Evolutionary conservation across 78 protist genomes (phyloP).

Genomic region (Tieghemostelium lacteum): DNA sequence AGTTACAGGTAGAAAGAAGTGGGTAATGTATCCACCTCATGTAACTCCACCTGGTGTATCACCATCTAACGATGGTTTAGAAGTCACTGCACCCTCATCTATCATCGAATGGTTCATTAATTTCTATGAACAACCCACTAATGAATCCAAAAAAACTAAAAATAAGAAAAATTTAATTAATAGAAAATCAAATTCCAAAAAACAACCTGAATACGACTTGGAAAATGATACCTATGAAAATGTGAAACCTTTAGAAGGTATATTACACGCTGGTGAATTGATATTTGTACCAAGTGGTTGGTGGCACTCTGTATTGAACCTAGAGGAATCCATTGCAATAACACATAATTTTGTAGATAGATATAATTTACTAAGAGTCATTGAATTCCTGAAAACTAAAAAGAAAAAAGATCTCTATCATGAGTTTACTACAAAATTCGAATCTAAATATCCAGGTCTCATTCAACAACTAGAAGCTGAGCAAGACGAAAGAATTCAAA

Average conservation of each 20-base stretch:
- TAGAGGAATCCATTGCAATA: conserved; percentile 87
- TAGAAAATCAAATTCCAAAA: neutral
- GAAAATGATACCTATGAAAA: conserved; percentile 21
- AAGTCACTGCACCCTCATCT: conserved; percentile 73
- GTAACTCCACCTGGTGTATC: conserved; percentile 83
- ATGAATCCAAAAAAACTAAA: neutral
- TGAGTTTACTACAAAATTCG: conserved; percentile 1
- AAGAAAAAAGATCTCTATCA: conserved; percentile 48
- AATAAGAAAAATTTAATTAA: neutral
- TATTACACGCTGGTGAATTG: conserved; percentile 81
- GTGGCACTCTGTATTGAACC: conserved; percentile 89
- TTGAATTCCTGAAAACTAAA: conserved; percentile 55
- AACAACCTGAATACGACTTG: neutral
- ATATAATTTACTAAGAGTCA: conserved; percentile 29
- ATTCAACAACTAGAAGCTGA: neutral
- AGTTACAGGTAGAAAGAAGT: conserved; percentile 81
- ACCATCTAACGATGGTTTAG: conserved; percentile 78
- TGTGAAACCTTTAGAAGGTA: conserved; percentile 66
- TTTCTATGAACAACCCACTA: conserved; percentile 48
- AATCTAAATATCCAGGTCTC: conserved; percentile 39
- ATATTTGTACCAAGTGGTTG: conserved; percentile 90
- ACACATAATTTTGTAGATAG: conserved; percentile 85
- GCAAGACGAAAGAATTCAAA: neutral
- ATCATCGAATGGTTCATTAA: conserved; percentile 85
- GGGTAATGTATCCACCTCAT: conserved; percentile 88